Conservation (phyloP, 2,329 filamentous ascomycete species). For the Sporothrix sp. region DNA sequence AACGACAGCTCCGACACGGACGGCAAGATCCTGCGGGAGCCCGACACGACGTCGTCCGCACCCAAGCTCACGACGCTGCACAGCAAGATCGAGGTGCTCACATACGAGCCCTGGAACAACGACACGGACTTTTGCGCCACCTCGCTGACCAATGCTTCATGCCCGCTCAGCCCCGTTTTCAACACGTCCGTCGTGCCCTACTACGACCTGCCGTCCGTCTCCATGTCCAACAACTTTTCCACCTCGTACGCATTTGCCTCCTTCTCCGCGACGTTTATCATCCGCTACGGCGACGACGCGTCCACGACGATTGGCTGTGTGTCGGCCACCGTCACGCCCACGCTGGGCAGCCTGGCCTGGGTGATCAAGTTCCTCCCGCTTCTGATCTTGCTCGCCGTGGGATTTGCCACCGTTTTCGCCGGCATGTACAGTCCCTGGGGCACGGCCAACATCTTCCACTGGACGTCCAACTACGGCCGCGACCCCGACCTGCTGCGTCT, state of each 20-base stretch:
- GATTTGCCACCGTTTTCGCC: slow-evolving; percentile 71
- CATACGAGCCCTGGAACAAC: slow-evolving; percentile 58
- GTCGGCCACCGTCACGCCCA: slow-evolving; percentile 72
- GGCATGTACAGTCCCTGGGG: slow-evolving; percentile 92
- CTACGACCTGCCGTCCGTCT: slow-evolving; percentile 58
- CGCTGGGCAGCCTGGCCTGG: slow-evolving; percentile 61
- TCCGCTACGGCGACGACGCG: slow-evolving; percentile 62
- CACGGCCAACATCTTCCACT: slow-evolving; percentile 78
- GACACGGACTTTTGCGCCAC: slow-evolving; percentile 56
- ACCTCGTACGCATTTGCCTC: slow-evolving; percentile 84
- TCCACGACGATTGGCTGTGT: slow-evolving; percentile 66
- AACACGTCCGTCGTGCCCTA: slow-evolving; percentile 26
- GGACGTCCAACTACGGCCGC: slow-evolving; percentile 95
- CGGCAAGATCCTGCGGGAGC: slow-evolving; percentile 68
- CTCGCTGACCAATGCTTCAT: slow-evolving; percentile 49
- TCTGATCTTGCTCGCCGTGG: slow-evolving; percentile 68
- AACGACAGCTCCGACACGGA: slow-evolving; percentile 45
- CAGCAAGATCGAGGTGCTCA: slow-evolving; percentile 61
- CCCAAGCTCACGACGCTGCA: slow-evolving; percentile 64
- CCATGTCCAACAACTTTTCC: slow-evolving; percentile 61
- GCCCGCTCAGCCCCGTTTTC: slow-evolving; percentile 70
- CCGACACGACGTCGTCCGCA: slow-evolving; percentile 33
- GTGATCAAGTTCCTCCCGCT: slow-evolving; percentile 68
- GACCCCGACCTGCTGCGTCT: slow-evolving; percentile 85
- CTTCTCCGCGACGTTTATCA: slow-evolving; percentile 60